Evolutionary conservation across 352 stramenopile species (phyloP).

Genomic region (Aphanomyces cochlioides): DNA sequence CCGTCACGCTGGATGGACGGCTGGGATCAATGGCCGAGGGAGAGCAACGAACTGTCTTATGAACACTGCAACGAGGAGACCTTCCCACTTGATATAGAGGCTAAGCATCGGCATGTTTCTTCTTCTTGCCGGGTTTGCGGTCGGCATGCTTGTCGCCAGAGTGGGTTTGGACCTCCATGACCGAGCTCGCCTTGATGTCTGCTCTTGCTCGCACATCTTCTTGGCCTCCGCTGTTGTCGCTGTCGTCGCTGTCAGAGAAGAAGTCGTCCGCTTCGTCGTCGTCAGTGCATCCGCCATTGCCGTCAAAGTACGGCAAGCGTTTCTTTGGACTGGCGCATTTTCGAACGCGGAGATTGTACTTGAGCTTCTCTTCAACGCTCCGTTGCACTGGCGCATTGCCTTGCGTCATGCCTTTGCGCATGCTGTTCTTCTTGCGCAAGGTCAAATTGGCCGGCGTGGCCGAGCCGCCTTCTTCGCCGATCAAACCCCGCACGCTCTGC

Average conservation of each 20-base stretch:
- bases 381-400: slow-evolving; percentile 40
- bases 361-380: slow-evolving; percentile 54
- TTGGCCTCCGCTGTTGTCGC: neutral
- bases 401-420: slow-evolving; percentile 40
- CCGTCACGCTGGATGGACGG: too few relatives aligned
- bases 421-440: slow-evolving; percentile 66
- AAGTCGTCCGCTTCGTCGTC: slow-evolving; percentile 7
- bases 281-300: neutral
- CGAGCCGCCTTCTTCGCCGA: slow-evolving; percentile 53
- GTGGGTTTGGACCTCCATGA: slow-evolving; percentile 14
- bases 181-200: slow-evolving; percentile 18
- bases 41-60: too few relatives aligned
- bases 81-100: too few relatives aligned
- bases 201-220: slow-evolving; percentile 17
- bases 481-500: slow-evolving; percentile 64
- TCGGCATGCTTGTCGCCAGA: slow-evolving; percentile 9
- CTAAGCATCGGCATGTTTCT: neutral
- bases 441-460: slow-evolving; percentile 44
- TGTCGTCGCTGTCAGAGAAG: slow-evolving; percentile 5
- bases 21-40: too few relatives aligned
- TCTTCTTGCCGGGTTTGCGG: slow-evolving; percentile 8
- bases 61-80: too few relatives aligned
- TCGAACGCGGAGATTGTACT: slow-evolving; percentile 71
- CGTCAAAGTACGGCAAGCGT: neutral
- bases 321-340: slow-evolving; percentile 1